phyloP scores from a whole-genome alignment of 2,329 filamentous ascomycete genomes.

The Furcasterigmium furcatum region DNA sequence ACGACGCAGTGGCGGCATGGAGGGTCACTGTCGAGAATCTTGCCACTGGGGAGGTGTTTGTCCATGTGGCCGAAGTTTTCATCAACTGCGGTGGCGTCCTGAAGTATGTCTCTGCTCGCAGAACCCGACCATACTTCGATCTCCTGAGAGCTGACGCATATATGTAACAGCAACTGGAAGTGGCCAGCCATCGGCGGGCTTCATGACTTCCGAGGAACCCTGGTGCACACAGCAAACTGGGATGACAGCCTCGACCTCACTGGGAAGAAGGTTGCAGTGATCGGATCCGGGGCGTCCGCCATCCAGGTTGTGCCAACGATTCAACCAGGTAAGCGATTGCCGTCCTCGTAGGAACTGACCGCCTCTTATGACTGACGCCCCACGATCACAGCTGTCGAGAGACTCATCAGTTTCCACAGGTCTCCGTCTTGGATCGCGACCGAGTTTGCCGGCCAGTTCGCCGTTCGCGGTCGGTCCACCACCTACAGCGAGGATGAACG shows the following conservation, averaged over 20 bases:
- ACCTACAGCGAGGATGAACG: slow-evolving; percentile 10
- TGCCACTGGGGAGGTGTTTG: neutral
- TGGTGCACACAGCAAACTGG: slow-evolving; percentile 41
- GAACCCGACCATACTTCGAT: no score
- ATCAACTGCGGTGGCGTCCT: slow-evolving; percentile 12
- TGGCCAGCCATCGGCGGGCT: slow-evolving; percentile 43
- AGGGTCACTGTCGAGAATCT: neutral
- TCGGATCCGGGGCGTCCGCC: slow-evolving; percentile 26
- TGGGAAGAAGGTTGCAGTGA: slow-evolving; percentile 23
- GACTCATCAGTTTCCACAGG: slow-evolving; percentile 27
- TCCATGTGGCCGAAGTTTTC: slow-evolving; percentile 8
- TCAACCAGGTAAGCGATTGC: neutral
- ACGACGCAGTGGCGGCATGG: neutral
- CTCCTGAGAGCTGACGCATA: neutral
- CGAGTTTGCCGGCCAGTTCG: slow-evolving; percentile 21
- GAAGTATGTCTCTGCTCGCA: neutral
- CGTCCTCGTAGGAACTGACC: no score
- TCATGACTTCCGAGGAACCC: slow-evolving; percentile 38
- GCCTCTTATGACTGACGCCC: no score
- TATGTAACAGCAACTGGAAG: slow-evolving; percentile 28
- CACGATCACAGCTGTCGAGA: slow-evolving; percentile 6
- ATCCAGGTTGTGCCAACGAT: slow-evolving; percentile 23
- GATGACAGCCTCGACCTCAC: slow-evolving; percentile 20
- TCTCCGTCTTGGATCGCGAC: slow-evolving; percentile 30
- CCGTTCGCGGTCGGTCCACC: slow-evolving; percentile 20